These are phyloP conservation scores for Melampsora larici-populina DNA, from an alignment of 1,284 basidiomycete species.

Conservation along the genomic window DNA sequence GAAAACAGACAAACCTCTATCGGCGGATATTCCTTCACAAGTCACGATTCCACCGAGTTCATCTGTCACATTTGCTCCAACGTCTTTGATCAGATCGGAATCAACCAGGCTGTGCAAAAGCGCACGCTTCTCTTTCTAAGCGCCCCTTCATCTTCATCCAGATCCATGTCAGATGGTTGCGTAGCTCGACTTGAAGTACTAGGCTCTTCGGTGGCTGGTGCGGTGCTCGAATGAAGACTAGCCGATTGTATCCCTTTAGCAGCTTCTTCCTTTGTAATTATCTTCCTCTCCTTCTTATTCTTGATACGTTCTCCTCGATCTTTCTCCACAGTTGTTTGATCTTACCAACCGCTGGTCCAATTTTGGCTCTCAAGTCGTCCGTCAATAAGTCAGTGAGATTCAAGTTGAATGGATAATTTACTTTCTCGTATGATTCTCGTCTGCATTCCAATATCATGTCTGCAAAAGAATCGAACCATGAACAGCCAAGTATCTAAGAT, in stretches of 20 bases:
- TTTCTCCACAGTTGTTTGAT: slow-evolving; percentile 72
- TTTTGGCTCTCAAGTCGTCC: slow-evolving; percentile 67
- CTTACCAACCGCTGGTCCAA: slow-evolving; percentile 61
- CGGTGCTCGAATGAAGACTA: neutral
- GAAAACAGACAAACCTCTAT: slow-evolving; percentile 60
- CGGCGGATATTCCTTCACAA: slow-evolving; percentile 92
- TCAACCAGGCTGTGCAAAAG: slow-evolving; percentile 67
- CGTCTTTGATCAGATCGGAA: slow-evolving; percentile 65
- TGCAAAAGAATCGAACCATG: slow-evolving; percentile 97
- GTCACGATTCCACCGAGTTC: slow-evolving; percentile 88
- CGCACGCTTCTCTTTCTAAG: slow-evolving; percentile 61
- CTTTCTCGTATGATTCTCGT: slow-evolving; percentile 89
- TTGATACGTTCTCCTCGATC: slow-evolving; percentile 79
- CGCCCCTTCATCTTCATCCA: slow-evolving; percentile 46
- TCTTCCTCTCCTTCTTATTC: slow-evolving; percentile 72
- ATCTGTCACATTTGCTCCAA: slow-evolving; percentile 70
- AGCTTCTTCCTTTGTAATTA: slow-evolving; percentile 53
- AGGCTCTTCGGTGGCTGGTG: slow-evolving; percentile 5
- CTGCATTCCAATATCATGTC: slow-evolving; percentile 83
- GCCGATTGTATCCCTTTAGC: slow-evolving; percentile 51
- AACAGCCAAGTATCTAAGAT: slow-evolving; percentile 65
- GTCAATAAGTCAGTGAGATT: slow-evolving; percentile 80
- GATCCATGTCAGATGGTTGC: slow-evolving; percentile 38
- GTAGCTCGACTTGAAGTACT: neutral
- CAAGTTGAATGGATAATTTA: slow-evolving; percentile 83